A percentile compares a stretch with the other conserved stretches of the same genome.
phyloP scores from a whole-genome alignment of 257 asterid genomes.

The Solanum infundibuliforme region DNA sequence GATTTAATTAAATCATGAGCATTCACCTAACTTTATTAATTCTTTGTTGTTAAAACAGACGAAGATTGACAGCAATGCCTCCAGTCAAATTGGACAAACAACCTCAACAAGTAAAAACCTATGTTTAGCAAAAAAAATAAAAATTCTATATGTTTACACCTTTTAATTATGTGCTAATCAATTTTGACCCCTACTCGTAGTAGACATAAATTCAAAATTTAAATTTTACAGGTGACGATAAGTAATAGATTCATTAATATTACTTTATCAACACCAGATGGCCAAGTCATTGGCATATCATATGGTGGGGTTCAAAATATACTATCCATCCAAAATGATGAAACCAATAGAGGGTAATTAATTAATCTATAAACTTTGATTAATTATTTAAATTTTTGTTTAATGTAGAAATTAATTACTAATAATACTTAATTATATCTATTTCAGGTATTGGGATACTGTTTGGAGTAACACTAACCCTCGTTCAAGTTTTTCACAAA shows the following conservation, averaged over 20 bases:
- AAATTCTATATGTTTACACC: not conserved
- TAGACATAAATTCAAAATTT: not conserved
- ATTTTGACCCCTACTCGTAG: not conserved
- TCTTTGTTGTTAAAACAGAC: not conserved
- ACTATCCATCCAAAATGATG: slow-evolving; percentile 14
- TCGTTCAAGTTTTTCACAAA: slow-evolving; percentile 1
- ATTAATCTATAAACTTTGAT: not conserved
- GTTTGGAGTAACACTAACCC: slow-evolving; percentile 24
- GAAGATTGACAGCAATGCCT: not conserved
- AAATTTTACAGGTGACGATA: slow-evolving; percentile 23
- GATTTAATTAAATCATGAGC: not conserved
- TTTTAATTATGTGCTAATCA: not conserved
- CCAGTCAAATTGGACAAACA: not conserved
- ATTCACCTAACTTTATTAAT: not conserved
- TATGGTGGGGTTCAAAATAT: slow-evolving; percentile 41
- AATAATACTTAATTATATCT: not conserved
- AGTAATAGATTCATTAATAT: slow-evolving; percentile 33
- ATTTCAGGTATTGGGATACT: slow-evolving; percentile 42
- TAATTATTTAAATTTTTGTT: not conserved
- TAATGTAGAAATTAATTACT: not conserved
- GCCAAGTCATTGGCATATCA: slow-evolving; percentile 20
- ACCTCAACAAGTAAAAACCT: not conserved
- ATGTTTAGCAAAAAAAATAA: not conserved
- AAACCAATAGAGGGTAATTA: slow-evolving; percentile 37
- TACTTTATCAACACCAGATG: slow-evolving; percentile 32